Evolutionary conservation across 2,329 filamentous ascomycete species (phyloP), one percentile per base, ranked within the genome.

Genomic region (Mycosphaerella sp.): DNA sequence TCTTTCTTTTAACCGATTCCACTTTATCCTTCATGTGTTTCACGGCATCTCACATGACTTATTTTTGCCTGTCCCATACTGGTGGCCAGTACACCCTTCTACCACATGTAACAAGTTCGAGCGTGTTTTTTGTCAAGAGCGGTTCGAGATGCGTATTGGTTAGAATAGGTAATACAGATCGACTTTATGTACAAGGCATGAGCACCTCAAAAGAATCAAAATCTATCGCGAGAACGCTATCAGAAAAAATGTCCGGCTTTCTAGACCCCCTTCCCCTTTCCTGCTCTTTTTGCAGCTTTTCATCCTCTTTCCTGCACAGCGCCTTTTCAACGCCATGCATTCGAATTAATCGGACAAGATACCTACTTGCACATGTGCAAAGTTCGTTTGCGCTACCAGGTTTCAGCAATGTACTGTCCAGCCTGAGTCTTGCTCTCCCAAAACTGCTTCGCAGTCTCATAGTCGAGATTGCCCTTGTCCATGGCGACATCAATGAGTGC

Each of bases 371-470:
- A 12, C 14, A 14, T 21, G 38, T 14, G n/a, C 10, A 29, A 14
- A 3, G 29, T 6, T 34, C 6, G 12, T 0, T 29, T 23, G 12
- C 3, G 34, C 47, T 43, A 69, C 67, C 68, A 70, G 12, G 67
- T 70, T 62, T 69, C 91, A 55, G 92, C 89, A 78, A 96, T 95
- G 70, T 96, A 98, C 74, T 96, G 91, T 3, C 91, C 91, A 26
- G 84, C 89, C 62, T 90, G 86, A 77, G 87, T 92, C 83, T 97
- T 97, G 64, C 88, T 79, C 44, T 84, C 76, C 93, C 93, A 97
- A 70, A 96, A 98, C 60, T 86, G 82, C 68, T 80, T 78, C 2
- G 93, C 92, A 69, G 95, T 89, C 32, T 90, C 84, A 21, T 79
- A 77, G 68, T 89, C 86, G 48, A 98, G 74, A 66, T 90, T 90